phyloP scores from a whole-genome alignment of 352 stramenopile species.

The Heterotrichella gracilis region DNA sequence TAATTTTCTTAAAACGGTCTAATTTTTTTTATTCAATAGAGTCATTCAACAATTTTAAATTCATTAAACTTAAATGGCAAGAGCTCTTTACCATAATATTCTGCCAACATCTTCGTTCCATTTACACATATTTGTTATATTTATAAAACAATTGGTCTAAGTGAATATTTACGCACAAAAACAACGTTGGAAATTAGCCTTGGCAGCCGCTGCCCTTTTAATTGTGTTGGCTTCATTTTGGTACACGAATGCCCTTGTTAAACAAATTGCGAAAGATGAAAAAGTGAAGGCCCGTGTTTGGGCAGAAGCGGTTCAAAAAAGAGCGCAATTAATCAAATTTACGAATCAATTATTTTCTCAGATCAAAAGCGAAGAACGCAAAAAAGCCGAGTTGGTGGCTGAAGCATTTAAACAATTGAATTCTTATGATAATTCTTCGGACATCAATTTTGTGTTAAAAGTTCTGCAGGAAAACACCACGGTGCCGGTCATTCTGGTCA shows the following conservation, averaged over 20 bases:
- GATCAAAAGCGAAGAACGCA: neutral
- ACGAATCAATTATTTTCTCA: neutral
- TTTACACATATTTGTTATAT: neutral
- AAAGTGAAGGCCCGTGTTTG: neutral
- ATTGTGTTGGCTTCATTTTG: neutral
- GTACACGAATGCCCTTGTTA: neutral
- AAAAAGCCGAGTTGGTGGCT: neutral
- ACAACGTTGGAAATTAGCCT: neutral
- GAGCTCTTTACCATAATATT: too few relatives aligned
- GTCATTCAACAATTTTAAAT: too few relatives aligned
- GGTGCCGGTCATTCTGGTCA: neutral
- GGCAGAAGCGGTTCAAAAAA: neutral
- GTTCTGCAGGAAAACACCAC: neutral
- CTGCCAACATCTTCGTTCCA: too few relatives aligned
- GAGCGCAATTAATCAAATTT: neutral
- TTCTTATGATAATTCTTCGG: neutral
- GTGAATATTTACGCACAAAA: neutral
- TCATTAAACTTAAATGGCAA: too few relatives aligned
- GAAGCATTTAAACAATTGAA: neutral
- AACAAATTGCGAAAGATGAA: neutral
- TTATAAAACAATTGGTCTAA: neutral
- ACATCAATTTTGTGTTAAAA: neutral
- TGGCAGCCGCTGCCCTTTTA: neutral
- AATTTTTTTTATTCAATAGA: too few relatives aligned
- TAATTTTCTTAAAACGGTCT: too few relatives aligned